Percentiles rank a stretch among this genome's conserved stretches.
Conservation (phyloP, 2,329 filamentous ascomycete species). For the Penicillium hesseltinei region DNA sequence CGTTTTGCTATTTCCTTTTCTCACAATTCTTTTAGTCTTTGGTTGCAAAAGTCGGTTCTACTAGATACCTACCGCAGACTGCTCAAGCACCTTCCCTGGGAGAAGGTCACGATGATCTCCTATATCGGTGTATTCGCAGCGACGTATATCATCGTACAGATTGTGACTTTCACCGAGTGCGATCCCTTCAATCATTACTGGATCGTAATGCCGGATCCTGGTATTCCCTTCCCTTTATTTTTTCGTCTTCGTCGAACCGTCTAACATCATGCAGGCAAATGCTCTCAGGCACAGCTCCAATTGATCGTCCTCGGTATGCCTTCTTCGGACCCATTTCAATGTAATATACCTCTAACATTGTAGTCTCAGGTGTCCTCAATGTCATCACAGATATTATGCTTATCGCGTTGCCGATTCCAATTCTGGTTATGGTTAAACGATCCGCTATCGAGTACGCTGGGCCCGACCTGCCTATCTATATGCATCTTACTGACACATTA, state of each 20-base stretch:
- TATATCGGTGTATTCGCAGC: conserved; percentile 12
- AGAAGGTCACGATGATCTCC: conserved; percentile 13
- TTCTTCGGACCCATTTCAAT: not conserved
- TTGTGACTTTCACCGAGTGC: conserved; percentile 19
- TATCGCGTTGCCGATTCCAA: conserved; percentile 16
- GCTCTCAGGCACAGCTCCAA: conserved; percentile 16
- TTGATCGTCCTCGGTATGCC: conserved; percentile 15
- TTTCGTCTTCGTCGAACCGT: not conserved
- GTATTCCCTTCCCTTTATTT: conserved; percentile 1
- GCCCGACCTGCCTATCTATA: not conserved
- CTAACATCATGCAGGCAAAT: conserved; percentile 8
- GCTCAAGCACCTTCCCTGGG: conserved; percentile 14
- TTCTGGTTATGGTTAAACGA: conserved; percentile 13
- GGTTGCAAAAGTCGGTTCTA: conserved; percentile 17
- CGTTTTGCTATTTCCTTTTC: not conserved
- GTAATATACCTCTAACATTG: not conserved
- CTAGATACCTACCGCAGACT: conserved; percentile 19
- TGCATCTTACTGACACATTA: not conserved
- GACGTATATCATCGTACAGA: conserved; percentile 14
- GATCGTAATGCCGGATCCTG: conserved; percentile 16
- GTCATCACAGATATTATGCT: conserved; percentile 16
- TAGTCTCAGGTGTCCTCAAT: conserved; percentile 10
- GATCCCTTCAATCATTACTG: conserved; percentile 18
- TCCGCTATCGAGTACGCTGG: conserved; percentile 8
- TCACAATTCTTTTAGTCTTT: conserved; percentile 13